These are phyloP conservation scores for Trichosporon inkin DNA, from an alignment of 1,284 basidiomycete genomes.

Conservation along the genomic window DNA sequence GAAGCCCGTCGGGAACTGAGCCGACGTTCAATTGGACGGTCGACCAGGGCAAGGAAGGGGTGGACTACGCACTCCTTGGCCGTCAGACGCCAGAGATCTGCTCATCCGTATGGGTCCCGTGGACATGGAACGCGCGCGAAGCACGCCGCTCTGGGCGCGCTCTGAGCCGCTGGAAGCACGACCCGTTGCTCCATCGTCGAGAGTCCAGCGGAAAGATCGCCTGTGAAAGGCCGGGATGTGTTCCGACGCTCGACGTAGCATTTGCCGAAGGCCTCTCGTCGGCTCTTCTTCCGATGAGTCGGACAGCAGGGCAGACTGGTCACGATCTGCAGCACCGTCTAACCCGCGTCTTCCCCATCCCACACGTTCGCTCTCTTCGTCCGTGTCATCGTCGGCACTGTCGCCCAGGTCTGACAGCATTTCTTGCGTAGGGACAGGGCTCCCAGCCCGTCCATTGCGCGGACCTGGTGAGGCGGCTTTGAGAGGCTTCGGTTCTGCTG, in stretches of 20 bases:
- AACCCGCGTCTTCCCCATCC: neutral
- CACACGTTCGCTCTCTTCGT: conserved; percentile 45
- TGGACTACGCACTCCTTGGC: neutral
- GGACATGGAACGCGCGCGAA: conserved; percentile 10
- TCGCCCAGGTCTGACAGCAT: conserved; percentile 50
- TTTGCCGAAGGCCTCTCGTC: conserved; percentile 21
- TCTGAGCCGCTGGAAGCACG: neutral
- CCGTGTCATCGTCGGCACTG: conserved; percentile 57
- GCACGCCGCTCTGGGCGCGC: neutral
- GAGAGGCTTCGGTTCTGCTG: conserved; percentile 19
- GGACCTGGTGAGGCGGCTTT: conserved; percentile 31
- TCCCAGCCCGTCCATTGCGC: conserved; percentile 35
- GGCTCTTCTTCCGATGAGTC: conserved; percentile 7
- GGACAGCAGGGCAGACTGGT: conserved; percentile 9
- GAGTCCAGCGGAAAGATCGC: conserved; percentile 18
- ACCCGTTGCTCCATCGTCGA: neutral
- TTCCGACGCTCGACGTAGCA: conserved; percentile 38
- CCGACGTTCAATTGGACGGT: too few species aligned
- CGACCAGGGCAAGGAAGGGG: neutral
- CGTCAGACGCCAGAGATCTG: neutral
- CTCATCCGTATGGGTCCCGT: neutral
- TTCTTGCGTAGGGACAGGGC: conserved; percentile 34
- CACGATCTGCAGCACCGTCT: neutral
- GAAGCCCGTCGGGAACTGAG: too few species aligned
- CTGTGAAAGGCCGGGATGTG: conserved; percentile 31